Percentiles rank a stretch among this genome's conserved stretches.
These are phyloP conservation scores for Leccinum holopus DNA, from an alignment of 1,284 basidiomycete species.

Conservation along the genomic window DNA sequence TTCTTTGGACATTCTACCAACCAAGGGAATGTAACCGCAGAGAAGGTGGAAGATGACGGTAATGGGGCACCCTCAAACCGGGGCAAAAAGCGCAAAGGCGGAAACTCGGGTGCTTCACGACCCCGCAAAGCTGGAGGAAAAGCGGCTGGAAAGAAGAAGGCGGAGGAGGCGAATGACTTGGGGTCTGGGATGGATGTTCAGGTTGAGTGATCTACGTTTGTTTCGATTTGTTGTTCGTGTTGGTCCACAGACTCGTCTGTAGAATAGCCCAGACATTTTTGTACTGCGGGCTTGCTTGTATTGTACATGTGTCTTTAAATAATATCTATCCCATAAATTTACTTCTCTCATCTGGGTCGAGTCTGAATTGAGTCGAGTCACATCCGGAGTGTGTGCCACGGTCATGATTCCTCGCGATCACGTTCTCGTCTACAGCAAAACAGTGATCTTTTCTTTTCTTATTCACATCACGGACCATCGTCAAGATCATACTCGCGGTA, in stretches of 20 bases:
- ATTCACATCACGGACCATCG: background rate
- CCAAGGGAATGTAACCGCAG: slow-evolving; percentile 23
- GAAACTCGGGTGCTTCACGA: slow-evolving; percentile 20
- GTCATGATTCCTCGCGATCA: background rate
- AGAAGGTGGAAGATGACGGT: slow-evolving; percentile 40
- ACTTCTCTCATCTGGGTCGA: background rate
- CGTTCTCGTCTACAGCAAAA: background rate
- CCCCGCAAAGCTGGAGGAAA: slow-evolving; percentile 36
- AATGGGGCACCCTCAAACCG: slow-evolving; percentile 21
- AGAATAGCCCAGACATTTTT: slow-evolving; percentile 33
- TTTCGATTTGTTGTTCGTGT: slow-evolving; percentile 11
- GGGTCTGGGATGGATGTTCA: slow-evolving; percentile 30
- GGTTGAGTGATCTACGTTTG: slow-evolving; percentile 23
- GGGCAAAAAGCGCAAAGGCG: slow-evolving; percentile 38
- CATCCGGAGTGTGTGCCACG: background rate
- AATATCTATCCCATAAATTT: slow-evolving; percentile 26
- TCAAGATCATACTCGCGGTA: background rate
- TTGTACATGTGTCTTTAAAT: slow-evolving; percentile 34
- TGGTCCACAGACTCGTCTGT: slow-evolving; percentile 24
- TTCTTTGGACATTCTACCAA: slow-evolving; percentile 62
- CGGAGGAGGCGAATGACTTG: slow-evolving; percentile 23
- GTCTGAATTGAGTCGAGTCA: slow-evolving; percentile 7
- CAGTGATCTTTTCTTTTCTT: background rate
- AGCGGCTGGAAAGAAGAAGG: slow-evolving; percentile 33
- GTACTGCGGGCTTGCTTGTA: slow-evolving; percentile 32